A percentile compares a stretch with the other conserved stretches of the same genome.
These are phyloP conservation scores for Neocallimastix lanati DNA, from an alignment of 192 early-diverging fungal genomes.

Conservation along the genomic window DNA sequence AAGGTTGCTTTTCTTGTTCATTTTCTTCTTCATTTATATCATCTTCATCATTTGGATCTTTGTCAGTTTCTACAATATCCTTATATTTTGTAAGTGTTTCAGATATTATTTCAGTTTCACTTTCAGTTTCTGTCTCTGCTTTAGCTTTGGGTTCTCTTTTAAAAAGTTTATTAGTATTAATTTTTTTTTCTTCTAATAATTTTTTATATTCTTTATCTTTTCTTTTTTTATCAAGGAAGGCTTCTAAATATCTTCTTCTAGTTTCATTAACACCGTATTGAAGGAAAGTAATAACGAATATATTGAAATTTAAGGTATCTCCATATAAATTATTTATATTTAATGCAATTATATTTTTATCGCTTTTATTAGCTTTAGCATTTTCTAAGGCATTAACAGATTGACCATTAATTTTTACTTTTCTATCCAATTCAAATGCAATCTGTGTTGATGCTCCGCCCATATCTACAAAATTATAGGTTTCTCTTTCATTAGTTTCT, in stretches of 20 bases:
- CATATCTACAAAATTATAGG: slow-evolving; percentile 63
- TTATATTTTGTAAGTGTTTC: too few relatives aligned
- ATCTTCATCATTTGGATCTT: too few relatives aligned
- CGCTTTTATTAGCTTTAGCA: slow-evolving; percentile 6
- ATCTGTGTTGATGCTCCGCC: slow-evolving; percentile 91
- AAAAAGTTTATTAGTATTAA: too few relatives aligned
- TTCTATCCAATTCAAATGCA: slow-evolving; percentile 41
- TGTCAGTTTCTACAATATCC: too few relatives aligned
- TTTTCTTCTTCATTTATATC: too few relatives aligned
- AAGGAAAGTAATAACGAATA: slow-evolving; percentile 86
- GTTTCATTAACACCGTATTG: slow-evolving; percentile 93
- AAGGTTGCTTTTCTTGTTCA: too few relatives aligned
- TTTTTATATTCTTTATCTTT: not conserved
- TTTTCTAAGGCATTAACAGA: not conserved
- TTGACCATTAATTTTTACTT: not conserved
- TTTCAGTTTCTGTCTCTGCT: too few relatives aligned
- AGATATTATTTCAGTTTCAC: too few relatives aligned
- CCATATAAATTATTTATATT: slow-evolving; percentile 41
- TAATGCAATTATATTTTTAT: slow-evolving; percentile 53
- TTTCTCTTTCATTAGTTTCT: slow-evolving; percentile 4
- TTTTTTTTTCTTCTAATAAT: not conserved
- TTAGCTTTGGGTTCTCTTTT: too few relatives aligned
- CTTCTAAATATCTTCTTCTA: slow-evolving; percentile 45
- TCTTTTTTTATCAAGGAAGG: not conserved
- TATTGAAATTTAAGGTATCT: slow-evolving; percentile 26